Percentiles rank a stretch among this genome's conserved stretches.
phyloP scores from a whole-genome alignment of 2,329 filamentous ascomycete species.

The Chalaropsis ovoidea region DNA sequence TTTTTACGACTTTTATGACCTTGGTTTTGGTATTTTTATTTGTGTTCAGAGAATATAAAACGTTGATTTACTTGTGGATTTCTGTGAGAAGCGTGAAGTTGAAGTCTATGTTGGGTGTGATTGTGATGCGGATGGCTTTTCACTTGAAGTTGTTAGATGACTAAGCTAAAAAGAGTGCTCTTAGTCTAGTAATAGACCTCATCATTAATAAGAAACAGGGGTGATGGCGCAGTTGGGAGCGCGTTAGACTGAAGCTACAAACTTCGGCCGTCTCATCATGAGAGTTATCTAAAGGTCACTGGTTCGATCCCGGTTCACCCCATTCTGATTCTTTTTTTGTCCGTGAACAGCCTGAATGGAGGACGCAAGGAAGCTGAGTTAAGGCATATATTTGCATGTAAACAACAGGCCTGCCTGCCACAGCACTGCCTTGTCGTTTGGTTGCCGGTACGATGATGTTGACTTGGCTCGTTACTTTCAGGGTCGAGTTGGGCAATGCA shows the following conservation, averaged over 20 bases:
- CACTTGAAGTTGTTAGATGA: too few relatives aligned
- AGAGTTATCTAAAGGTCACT: constrained; percentile 26
- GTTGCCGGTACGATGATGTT: constrained; percentile 3
- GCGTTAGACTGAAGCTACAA: constrained; percentile 26
- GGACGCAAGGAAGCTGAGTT: too few relatives aligned
- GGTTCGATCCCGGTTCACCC: constrained; percentile 26
- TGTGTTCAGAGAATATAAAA: constrained; percentile 15
- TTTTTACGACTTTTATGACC: constrained; percentile 17
- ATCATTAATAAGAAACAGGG: neutral
- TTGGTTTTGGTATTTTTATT: neutral
- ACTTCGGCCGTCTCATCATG: constrained; percentile 20
- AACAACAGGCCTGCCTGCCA: neutral
- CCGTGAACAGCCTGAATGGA: too few relatives aligned
- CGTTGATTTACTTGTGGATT: neutral
- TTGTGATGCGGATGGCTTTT: too few relatives aligned
- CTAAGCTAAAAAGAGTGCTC: neutral
- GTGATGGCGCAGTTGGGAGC: constrained; percentile 26
- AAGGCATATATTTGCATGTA: neutral
- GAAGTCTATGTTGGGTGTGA: too few relatives aligned
- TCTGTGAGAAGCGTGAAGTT: too few relatives aligned
- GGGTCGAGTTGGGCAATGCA: neutral
- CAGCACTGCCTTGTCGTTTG: neutral
- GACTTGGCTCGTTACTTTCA: neutral
- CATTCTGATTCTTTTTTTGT: neutral
- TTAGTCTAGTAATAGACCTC: neutral